Percentiles rank a stretch among this genome's conserved stretches.
Conservation (phyloP, 2,329 filamentous ascomycete genomes). For the Tympanopsis confertula region DNA sequence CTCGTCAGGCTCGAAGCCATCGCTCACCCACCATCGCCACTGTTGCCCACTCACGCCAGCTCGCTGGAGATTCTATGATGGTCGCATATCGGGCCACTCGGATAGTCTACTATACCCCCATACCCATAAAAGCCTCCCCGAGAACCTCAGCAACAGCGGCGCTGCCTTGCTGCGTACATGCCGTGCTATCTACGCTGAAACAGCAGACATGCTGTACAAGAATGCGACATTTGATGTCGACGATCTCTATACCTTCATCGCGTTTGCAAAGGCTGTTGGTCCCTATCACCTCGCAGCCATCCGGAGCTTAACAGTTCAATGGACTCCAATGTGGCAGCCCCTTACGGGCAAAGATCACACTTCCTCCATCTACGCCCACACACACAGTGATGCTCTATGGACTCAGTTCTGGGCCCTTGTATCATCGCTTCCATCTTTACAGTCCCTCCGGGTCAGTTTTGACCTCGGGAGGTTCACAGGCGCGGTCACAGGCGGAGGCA, state of each 20-base stretch:
- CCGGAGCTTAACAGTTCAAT: conserved; percentile 15
- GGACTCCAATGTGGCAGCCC: conserved; percentile 19
- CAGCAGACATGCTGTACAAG: conserved; percentile 15
- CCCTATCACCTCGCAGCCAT: conserved; percentile 9
- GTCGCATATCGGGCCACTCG: conserved; percentile 7
- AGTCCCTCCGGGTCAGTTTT: not conserved
- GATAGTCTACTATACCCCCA: conserved; percentile 19
- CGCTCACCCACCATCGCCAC: conserved; percentile 14
- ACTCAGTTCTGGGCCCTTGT: conserved; percentile 15
- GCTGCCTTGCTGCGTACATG: conserved; percentile 16
- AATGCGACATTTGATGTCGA: conserved; percentile 2
- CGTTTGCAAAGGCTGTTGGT: conserved; percentile 7
- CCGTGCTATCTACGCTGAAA: conserved; percentile 19
- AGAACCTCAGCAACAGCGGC: conserved; percentile 10
- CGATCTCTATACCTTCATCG: not conserved
- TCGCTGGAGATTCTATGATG: conserved; percentile 14
- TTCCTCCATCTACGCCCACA: conserved; percentile 19
- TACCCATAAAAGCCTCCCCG: conserved; percentile 13
- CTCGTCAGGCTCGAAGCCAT: conserved; percentile 6
- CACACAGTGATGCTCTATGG: conserved; percentile 21
- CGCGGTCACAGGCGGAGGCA: not conserved
- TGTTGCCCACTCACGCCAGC: conserved; percentile 18
- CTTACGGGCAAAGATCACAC: conserved; percentile 14
- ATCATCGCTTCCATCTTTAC: conserved; percentile 5
- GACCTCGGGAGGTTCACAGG: not conserved